These are phyloP conservation scores for Xeromyces bisporus DNA, from an alignment of 495 filamentous ascomycete genomes.

Conservation along the genomic window DNA sequence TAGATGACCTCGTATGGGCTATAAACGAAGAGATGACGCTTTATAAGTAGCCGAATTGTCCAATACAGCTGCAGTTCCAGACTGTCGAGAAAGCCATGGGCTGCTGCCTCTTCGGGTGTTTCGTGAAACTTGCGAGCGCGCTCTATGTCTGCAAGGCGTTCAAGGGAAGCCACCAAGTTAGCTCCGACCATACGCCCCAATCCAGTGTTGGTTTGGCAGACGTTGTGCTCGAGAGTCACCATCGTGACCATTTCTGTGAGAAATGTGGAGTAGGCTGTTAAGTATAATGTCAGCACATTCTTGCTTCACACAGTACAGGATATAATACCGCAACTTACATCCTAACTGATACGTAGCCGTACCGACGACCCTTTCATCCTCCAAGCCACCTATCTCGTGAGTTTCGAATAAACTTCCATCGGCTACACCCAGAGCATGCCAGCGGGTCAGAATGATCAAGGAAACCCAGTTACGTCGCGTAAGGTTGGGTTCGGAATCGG, in stretches of 20 bases:
- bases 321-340: conserved; percentile 50
- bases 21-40: conserved; percentile 37
- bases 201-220: conserved; percentile 26
- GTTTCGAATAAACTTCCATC: conserved; percentile 42
- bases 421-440: conserved; percentile 53
- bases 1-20: conserved; percentile 44
- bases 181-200: conserved; percentile 23
- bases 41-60: conserved; percentile 48
- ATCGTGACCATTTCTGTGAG: conserved; percentile 24
- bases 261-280: conserved; percentile 31
- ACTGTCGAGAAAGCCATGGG: conserved; percentile 21
- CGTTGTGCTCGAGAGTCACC: conserved; percentile 18
- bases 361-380: conserved; percentile 49
- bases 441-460: conserved; percentile 55
- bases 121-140: conserved; percentile 21
- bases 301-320: too few species aligned
- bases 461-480: conserved; percentile 59
- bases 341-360: conserved; percentile 45
- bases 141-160: conserved; percentile 23
- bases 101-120: conserved; percentile 11
- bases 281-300: too few species aligned
- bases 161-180: conserved; percentile 22
- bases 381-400: conserved; percentile 32
- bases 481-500: conserved; percentile 55
- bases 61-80: conserved; percentile 57